Conservation (phyloP, 2,329 filamentous ascomycete species). For the Sclerotinia sclerotiorum region DNA sequence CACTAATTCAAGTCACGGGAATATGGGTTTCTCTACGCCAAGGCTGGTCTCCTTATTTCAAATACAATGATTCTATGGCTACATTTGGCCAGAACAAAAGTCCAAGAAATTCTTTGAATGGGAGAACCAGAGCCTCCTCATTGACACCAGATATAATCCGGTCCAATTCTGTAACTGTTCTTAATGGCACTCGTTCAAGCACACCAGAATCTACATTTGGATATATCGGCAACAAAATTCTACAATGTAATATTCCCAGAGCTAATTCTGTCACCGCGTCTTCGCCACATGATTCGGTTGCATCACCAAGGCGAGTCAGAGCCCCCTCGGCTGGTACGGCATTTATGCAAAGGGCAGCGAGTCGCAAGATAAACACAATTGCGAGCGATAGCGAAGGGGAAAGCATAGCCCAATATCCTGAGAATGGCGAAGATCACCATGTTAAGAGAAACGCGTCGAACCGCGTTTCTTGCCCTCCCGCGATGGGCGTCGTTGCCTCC, state of each 20-base stretch:
- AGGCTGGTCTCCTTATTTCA: conserved; percentile 46
- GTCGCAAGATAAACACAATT: conserved; percentile 33
- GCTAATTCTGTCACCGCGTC: conserved; percentile 27
- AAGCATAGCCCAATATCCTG: conserved; percentile 21
- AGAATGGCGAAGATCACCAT: conserved; percentile 11
- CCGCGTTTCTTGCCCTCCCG: conserved; percentile 29
- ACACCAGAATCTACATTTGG: conserved; percentile 35
- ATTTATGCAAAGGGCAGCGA: conserved; percentile 45
- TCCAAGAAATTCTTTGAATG: conserved; percentile 20
- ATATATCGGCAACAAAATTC: conserved; percentile 31
- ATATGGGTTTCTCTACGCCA: conserved; percentile 53
- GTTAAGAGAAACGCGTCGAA: conserved; percentile 13
- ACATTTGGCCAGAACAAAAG: conserved; percentile 20
- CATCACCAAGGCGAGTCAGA: conserved; percentile 43
- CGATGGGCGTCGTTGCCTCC: conserved; percentile 25
- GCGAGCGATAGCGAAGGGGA: conserved; percentile 38
- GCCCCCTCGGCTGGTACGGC: conserved; percentile 50
- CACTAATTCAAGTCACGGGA: conserved; percentile 53
- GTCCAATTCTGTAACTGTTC: conserved; percentile 19
- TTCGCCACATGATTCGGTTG: conserved; percentile 26
- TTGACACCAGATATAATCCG: conserved; percentile 33
- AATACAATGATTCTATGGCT: conserved; percentile 39
- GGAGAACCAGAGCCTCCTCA: conserved; percentile 34
- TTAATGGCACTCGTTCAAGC: conserved; percentile 24
- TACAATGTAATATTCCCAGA: conserved; percentile 27